Evolutionary conservation across 2,329 filamentous ascomycete species (phyloP), one percentile per base, ranked within the genome.

Genomic region (Fusarium armeniacum): DNA sequence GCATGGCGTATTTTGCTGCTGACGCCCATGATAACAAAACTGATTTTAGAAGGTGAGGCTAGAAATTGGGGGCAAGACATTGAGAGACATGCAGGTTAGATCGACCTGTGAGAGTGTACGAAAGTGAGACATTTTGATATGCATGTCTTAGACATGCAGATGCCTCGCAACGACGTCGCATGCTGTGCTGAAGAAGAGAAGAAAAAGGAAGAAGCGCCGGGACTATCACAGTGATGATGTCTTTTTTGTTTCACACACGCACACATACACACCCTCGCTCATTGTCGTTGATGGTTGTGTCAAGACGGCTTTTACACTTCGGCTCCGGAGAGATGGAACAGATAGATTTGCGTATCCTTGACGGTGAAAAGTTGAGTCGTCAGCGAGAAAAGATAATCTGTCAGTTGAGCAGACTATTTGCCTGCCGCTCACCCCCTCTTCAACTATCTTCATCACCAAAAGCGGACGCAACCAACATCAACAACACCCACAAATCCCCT

Each of bases 121-220:
- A 66, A 62, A 77, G 73, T 78, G 73, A 81, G 79, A 82, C 80
- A 81, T 76, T 72, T 26, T 69, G 70, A 68, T 63, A 71, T 73
- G 76, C 72, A 77, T 76, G 76, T 78, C 77, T 67, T 2, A 72
- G 79, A 80, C 78, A 78, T 75, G 71, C 75, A 77, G 72, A 67
- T 67, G 46, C 51, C 60, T 52, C 51, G 58, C 68, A 71, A 73
- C 71, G 66, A 73, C 64, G 52, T 68, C 61, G 69, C 62, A 62
- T 66, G n/a, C 49, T 70, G 68, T 68, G 61, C 66, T 70, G 65
- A 70, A 69, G 54, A 59, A 56, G 24, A 32, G n/a, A 26, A 43
- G 35, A 57, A 58, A 28, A 56, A 51, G 59, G 45, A 56, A 38
- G 59, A 65, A 58, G 43, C 47, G 47, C 60, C 57, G 58, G 51